Percentiles rank a stretch among this genome's conserved stretches.
Conservation (phyloP, 1,284 basidiomycete genomes). For the Coniferiporia weirii region DNA sequence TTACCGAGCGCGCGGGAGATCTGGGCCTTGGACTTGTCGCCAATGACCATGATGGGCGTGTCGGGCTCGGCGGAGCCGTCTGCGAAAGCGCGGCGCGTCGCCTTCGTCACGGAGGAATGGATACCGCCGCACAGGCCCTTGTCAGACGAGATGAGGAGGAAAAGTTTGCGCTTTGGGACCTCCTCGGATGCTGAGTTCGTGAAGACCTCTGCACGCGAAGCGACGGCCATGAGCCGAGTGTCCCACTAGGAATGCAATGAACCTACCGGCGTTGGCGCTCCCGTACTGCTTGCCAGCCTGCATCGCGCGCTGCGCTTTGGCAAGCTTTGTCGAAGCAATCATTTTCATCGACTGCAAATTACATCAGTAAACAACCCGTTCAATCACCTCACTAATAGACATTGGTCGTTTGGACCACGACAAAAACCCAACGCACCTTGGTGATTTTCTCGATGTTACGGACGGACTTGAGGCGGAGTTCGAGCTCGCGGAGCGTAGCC, state of each 20-base stretch:
- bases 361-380: background rate
- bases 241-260: background rate
- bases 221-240: background rate
- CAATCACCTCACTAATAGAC: background rate
- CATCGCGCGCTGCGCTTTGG: constrained; percentile 96
- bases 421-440: constrained; percentile 57
- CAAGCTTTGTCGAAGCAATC: constrained; percentile 97
- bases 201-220: constrained; percentile 67
- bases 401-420: background rate
- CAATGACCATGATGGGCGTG: constrained; percentile 80
- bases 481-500: constrained; percentile 97
- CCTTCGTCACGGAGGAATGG: constrained; percentile 94
- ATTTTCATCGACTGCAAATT: constrained; percentile 91
- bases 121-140: constrained; percentile 99
- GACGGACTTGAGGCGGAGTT: constrained; percentile 95
- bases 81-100: constrained; percentile 65
- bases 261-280: constrained; percentile 85
- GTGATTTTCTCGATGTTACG: constrained; percentile 99
- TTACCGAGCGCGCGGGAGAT: constrained; percentile 64
- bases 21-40: constrained; percentile 98
- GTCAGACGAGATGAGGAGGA: constrained; percentile 94
- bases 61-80: constrained; percentile 49
- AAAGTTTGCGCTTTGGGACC: constrained; percentile 70
- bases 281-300: constrained; percentile 92
- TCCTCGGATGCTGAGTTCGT: constrained; percentile 62